Evolutionary conservation across 2,329 filamentous ascomycete species (phyloP), one percentile per base, ranked within the genome.

Genomic region (Monosporascus sp.): DNA sequence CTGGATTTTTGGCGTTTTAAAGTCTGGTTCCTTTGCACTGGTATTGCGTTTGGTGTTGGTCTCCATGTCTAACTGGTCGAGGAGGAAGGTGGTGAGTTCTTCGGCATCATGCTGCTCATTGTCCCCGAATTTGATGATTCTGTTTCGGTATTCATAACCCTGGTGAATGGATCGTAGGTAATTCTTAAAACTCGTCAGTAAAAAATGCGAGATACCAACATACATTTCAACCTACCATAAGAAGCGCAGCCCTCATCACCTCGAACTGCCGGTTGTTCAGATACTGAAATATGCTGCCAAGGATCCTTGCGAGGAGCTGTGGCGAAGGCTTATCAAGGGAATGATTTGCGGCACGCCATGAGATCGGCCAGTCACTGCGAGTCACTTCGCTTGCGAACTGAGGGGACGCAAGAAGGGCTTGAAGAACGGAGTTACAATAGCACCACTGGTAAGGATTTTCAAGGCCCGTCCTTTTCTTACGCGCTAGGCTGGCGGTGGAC

Each of bases 351-450:
- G 90, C 70, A 68, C 88, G 76, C 79, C 85, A 82, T 78, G 91
- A 76, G 76, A 82, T 64, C 76, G 83, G 60, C 87, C 82, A 78
- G 71, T 80, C 63, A 66, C 75, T 61, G 67, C 81, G 72, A 71
- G 89, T 64, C 66, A 87, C 65, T 74, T 87, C 74, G 72, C 84
- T 67, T 72, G 81, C 74, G 79, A 96, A 79, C 72, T 83, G 71
- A 65, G 82, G 66, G 1, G 91, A 93, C 2, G 86, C 87, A 54
- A 89, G 88, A 18, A 97, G 74, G 55, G 88, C 88, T 70, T 97
- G 93, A 26, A 97, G 76, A 0, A 87, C 86, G n/a, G 90, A 87
- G 70, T 96, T 97, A 77, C 94, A 91, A 66, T 96, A 97, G 68
- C 93, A 97, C 59, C 88, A 92, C 47, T 88, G 86, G 1, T 85